Evolutionary conservation across 1,284 basidiomycete species (phyloP).

Genomic region (Tilletia caries): DNA sequence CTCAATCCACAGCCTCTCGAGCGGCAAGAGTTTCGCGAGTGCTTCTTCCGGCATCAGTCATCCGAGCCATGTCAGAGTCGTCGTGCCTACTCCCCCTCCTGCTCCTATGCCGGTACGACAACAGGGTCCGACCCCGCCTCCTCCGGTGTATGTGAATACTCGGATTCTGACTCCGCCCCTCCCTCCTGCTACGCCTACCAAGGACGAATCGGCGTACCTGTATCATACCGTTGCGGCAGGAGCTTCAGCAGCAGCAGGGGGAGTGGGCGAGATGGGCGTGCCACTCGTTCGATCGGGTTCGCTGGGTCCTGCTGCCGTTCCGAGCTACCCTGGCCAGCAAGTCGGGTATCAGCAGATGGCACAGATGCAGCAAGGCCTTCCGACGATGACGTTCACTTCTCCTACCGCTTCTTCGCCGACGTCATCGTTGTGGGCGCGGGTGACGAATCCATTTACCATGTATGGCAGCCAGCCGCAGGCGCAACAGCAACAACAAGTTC

Average conservation of each 20-base stretch:
- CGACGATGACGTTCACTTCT: neutral
- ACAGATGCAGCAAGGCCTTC: neutral
- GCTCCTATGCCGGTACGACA: too few relatives aligned
- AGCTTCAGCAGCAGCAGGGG: neutral
- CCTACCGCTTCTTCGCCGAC: neutral
- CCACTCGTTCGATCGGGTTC: neutral
- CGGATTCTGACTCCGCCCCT: neutral
- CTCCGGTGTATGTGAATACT: neutral
- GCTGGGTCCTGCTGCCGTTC: neutral
- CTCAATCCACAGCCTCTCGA: constrained; percentile 1
- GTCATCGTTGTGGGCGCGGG: constrained; percentile 3
- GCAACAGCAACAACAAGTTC: too few relatives aligned
- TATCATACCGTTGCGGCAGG: neutral
- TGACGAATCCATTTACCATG: neutral
- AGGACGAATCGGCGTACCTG: neutral
- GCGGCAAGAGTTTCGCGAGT: constrained; percentile 6
- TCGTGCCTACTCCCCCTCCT: too few relatives aligned
- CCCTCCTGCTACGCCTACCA: neutral
- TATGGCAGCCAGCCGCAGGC: neutral
- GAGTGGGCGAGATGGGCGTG: neutral
- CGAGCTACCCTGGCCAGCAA: neutral
- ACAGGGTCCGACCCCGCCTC: neutral
- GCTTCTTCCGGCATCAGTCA: neutral
- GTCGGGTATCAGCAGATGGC: neutral
- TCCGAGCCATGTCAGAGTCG: neutral